phyloP scores from a whole-genome alignment of 495 filamentous ascomycete species.

The Penicillium bialowiezense region DNA sequence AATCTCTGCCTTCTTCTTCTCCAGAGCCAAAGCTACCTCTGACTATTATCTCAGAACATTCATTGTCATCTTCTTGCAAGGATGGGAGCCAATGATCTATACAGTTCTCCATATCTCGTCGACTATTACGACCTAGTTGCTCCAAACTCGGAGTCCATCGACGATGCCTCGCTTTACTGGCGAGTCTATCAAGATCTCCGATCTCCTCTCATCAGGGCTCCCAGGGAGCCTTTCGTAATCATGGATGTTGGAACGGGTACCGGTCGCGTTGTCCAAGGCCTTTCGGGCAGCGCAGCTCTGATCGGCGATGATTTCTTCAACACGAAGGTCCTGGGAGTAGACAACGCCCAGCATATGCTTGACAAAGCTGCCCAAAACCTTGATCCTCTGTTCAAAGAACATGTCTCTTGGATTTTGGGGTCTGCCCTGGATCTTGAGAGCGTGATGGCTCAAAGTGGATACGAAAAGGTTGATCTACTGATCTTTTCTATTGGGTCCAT shows the following conservation, averaged over 20 bases:
- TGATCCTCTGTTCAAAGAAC: background rate
- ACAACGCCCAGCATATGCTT: conserved; percentile 5
- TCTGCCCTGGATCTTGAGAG: conserved; percentile 1
- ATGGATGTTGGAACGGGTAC: conserved; percentile 8
- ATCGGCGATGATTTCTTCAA: background rate
- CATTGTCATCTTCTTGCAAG: too few species aligned
- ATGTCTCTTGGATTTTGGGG: conserved; percentile 1
- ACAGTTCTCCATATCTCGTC: conserved; percentile 4
- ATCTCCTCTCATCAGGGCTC: background rate
- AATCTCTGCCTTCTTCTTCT: too few species aligned
- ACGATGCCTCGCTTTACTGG: conserved; percentile 5
- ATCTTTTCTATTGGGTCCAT: conserved; percentile 5
- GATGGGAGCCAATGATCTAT: background rate
- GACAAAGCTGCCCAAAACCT: background rate
- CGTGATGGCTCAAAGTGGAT: background rate
- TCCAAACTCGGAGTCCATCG: background rate
- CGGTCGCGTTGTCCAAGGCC: conserved; percentile 2
- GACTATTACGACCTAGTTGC: conserved; percentile 8
- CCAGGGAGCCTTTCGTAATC: conserved; percentile 4
- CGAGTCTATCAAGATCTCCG: background rate
- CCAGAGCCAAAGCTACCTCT: too few species aligned
- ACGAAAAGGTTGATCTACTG: conserved; percentile 2
- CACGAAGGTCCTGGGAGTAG: background rate
- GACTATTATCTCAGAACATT: background rate
- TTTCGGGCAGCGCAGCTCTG: background rate